Evolutionary conservation across 1,284 basidiomycete genomes (phyloP).

Genomic region (Megacollybia platyphylla): DNA sequence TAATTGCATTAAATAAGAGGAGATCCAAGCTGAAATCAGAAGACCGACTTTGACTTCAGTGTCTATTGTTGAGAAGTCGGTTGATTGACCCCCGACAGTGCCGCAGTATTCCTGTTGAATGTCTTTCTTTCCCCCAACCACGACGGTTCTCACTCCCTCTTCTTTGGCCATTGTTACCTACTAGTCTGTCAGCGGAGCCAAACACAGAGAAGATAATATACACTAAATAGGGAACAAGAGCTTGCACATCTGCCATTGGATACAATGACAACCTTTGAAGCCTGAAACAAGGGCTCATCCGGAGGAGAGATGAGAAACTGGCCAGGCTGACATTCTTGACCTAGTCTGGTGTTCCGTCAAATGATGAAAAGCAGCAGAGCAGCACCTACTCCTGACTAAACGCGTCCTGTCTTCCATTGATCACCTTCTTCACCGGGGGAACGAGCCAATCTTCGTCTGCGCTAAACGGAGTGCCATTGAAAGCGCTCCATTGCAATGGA

Average conservation of each 20-base stretch:
- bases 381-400: constrained; percentile 31
- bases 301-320: constrained; percentile 27
- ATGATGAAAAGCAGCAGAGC: not conserved
- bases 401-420: constrained; percentile 34
- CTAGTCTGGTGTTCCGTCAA: constrained; percentile 21
- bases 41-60: constrained; percentile 39
- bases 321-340: constrained; percentile 41
- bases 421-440: constrained; percentile 21
- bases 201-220: constrained; percentile 11
- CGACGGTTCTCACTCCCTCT: constrained; percentile 42
- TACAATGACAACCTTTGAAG: constrained; percentile 39
- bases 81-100: constrained; percentile 48
- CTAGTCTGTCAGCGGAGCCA: not conserved
- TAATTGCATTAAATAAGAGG: constrained; percentile 10
- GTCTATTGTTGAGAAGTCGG: constrained; percentile 40
- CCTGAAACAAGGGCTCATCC: constrained; percentile 32
- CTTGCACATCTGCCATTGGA: constrained; percentile 40
- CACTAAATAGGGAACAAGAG: constrained; percentile 48
- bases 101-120: constrained; percentile 46
- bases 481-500: constrained; percentile 35
- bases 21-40: not conserved
- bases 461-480: constrained; percentile 31
- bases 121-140: constrained; percentile 37
- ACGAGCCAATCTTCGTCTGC: constrained; percentile 31
- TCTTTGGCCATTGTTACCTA: constrained; percentile 49